Evolutionary conservation across 2,329 filamentous ascomycete species (phyloP), one percentile per base, ranked within the genome.

Genomic region (Cladosporium oxysporum): DNA sequence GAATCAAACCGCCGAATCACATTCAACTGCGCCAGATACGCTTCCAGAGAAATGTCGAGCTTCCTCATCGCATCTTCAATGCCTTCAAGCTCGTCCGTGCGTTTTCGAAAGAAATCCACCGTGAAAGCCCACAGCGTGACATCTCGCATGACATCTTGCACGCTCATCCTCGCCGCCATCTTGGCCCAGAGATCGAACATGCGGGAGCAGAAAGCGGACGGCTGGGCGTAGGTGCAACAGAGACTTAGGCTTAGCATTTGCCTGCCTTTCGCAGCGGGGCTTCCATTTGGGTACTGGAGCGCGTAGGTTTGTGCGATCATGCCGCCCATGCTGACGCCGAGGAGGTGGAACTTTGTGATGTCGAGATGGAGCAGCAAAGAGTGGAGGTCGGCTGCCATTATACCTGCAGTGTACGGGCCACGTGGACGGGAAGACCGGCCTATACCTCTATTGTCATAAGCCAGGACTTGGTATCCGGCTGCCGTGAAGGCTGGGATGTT

Each of bases 61-160:
- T 58, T 18, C 53, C 61, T 33, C 71, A 73, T 71, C 21, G 66
- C 69, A 41, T 66, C 53, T 28, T 73, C 71, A 14, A 72, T 57
- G n/a, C 53, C 66, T 61, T 52, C 29, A 50, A 72, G 29, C 44
- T 71, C 69, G 10, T 62, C 66, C 7, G 53, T 61, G 1, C 67
- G 23, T 2, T 50, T 62, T 12, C 66, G 58, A 58, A 72, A 71
- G 57, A 71, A 72, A 8, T 66, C 64, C 1, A 71, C 69, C 0
- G 71, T 72, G 66, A 71, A 72, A n/a, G 69, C 69, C 71, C 71
- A 72, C 2, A 72, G 63, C 41, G 66, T 72, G 14, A 72, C 71
- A 64, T 72, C 71, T 10, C 68, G 47, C 71, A 72, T 72, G 5
- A 71, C 71, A 50, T 69, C 69, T 28, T 66, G 67, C 49, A 72